A percentile compares a stretch with the other conserved stretches of the same genome.
These are phyloP conservation scores for Leishmania major DNA, from an alignment of 208 protist genomes.

Conservation along the genomic window DNA sequence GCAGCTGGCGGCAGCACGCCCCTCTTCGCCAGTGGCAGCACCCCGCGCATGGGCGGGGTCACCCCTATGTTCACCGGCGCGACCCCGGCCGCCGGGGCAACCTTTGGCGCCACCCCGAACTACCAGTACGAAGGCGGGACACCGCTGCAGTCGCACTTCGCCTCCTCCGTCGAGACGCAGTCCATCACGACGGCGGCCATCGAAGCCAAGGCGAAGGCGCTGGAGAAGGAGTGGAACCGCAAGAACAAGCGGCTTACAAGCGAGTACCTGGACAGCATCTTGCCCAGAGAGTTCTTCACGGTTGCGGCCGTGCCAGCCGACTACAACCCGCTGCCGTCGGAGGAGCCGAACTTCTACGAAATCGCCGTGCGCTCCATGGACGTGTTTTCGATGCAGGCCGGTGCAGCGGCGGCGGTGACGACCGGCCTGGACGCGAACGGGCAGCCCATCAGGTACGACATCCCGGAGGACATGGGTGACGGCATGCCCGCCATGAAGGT, in stretches of 20 bases:
- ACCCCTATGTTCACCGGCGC: constrained; percentile 59
- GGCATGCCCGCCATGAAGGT: constrained; percentile 96
- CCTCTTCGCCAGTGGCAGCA: constrained; percentile 30
- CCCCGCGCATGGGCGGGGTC: constrained; percentile 28
- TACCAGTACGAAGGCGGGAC: constrained; percentile 88
- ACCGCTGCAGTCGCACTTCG: constrained; percentile 85
- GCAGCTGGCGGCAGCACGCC: constrained; percentile 25
- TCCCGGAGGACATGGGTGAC: constrained; percentile 82
- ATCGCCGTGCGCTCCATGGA: constrained; percentile 69
- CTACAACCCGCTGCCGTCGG: constrained; percentile 77
- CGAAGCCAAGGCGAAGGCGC: constrained; percentile 69
- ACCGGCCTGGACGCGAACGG: constrained; percentile 37
- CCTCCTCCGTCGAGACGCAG: constrained; percentile 46
- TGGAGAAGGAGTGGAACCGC: constrained; percentile 83
- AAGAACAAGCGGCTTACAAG: constrained; percentile 88
- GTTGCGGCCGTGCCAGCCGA: constrained; percentile 71
- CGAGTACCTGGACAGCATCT: constrained; percentile 73
- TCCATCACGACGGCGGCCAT: constrained; percentile 73
- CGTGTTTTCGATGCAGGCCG: constrained; percentile 45
- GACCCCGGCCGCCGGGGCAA: constrained; percentile 45
- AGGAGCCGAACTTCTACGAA: constrained; percentile 92
- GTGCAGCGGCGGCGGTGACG: constrained; percentile 27
- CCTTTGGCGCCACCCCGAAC: constrained; percentile 81
- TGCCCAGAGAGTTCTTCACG: constrained; percentile 76
- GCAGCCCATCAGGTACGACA: constrained; percentile 70